Conservation (phyloP, 2,329 filamentous ascomycete species). For the Zymoseptoria brevis region DNA sequence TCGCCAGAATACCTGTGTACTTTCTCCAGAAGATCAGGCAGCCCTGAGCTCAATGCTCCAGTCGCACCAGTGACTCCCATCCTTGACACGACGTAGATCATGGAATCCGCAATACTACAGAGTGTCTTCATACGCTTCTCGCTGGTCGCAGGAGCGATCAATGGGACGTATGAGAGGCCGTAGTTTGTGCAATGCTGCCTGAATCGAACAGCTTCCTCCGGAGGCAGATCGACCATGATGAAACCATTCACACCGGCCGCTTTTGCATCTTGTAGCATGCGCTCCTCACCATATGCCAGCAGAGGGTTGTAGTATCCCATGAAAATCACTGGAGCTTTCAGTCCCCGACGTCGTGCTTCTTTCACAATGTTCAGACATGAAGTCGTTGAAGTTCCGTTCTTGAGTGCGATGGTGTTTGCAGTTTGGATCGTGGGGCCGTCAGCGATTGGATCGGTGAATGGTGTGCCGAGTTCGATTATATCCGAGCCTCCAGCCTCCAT, state of each 20-base stretch:
- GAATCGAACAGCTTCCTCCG: slow-evolving; percentile 91
- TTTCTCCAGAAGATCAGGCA: slow-evolving; percentile 72
- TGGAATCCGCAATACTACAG: slow-evolving; percentile 93
- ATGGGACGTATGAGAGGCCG: slow-evolving; percentile 89
- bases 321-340: slow-evolving; percentile 75
- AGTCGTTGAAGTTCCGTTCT: slow-evolving; percentile 78
- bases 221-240: slow-evolving; percentile 91
- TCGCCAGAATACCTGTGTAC: slow-evolving; percentile 91
- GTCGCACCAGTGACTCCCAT: slow-evolving; percentile 94
- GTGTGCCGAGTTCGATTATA: slow-evolving; percentile 89
- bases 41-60: slow-evolving; percentile 69
- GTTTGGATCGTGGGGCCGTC: slow-evolving; percentile 96
- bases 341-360: slow-evolving; percentile 65
- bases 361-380: slow-evolving; percentile 76
- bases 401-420: slow-evolving; percentile 79
- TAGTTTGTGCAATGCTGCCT: slow-evolving; percentile 72
- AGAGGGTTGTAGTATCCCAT: slow-evolving; percentile 99
- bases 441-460: slow-evolving; percentile 96
- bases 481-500: slow-evolving; percentile 93
- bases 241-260: slow-evolving; percentile 87
- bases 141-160: slow-evolving; percentile 90
- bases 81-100: slow-evolving; percentile 96
- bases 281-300: slow-evolving; percentile 87
- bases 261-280: slow-evolving; percentile 74
- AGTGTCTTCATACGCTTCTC: slow-evolving; percentile 90